phyloP scores from a whole-genome alignment of 305 asterid genomes.

The Salvia sclarea region DNA sequence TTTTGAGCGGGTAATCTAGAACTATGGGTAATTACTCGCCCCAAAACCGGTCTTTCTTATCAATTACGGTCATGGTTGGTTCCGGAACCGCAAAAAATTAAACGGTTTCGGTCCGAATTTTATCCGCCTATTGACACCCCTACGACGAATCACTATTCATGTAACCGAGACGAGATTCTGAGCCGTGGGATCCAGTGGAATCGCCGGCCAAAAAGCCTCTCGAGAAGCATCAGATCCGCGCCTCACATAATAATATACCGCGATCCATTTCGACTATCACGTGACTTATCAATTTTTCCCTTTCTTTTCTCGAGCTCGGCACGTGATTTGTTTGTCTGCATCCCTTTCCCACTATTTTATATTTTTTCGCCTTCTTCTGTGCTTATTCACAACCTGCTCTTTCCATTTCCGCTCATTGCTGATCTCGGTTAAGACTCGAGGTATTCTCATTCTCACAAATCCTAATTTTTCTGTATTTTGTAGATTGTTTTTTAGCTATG shows the following conservation, averaged over 20 bases:
- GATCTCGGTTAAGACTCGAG: slow-evolving; percentile 24
- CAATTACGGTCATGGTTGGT: no score
- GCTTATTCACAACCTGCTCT: slow-evolving; percentile 11
- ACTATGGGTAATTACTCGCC: no score
- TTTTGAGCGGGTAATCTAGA: no score
- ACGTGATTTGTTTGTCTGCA: slow-evolving; percentile 31
- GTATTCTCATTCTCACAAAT: slow-evolving; percentile 23
- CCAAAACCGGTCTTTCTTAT: no score
- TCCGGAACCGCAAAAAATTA: no score
- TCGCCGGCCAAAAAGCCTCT: slow-evolving; percentile 39
- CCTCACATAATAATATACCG: slow-evolving; percentile 17
- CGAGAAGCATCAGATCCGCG: slow-evolving; percentile 32
- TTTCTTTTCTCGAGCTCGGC: not conserved
- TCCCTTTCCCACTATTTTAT: not conserved
- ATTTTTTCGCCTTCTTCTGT: not conserved
- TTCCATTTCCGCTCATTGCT: slow-evolving; percentile 25
- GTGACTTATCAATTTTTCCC: slow-evolving; percentile 27
- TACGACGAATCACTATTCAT: no score
- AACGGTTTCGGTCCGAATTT: no score
- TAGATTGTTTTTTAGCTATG: not conserved
- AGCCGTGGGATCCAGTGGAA: slow-evolving; percentile 28
- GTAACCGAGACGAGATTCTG: no score
- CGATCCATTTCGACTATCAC: slow-evolving; percentile 26
- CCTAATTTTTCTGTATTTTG: not conserved
- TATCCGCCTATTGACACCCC: no score